A percentile compares a stretch with the other conserved stretches of the same genome.
These are phyloP conservation scores for Salicornia ramosissima DNA, from an alignment of 148 eudicot genomes.

Conservation along the genomic window DNA sequence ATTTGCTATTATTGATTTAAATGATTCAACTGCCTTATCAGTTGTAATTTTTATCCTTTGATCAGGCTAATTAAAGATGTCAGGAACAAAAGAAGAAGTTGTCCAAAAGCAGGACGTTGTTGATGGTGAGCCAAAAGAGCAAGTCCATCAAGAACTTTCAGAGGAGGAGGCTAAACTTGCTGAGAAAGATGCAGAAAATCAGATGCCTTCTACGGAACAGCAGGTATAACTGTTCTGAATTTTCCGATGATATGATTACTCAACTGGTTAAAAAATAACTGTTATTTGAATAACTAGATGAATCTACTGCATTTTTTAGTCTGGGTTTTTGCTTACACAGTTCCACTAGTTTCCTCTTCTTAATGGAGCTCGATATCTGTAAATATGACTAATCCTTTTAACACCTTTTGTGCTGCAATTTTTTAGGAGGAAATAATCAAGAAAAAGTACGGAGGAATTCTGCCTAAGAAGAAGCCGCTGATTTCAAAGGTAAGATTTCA, in stretches of 20 bases:
- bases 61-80: constrained; percentile 34
- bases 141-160: constrained; percentile 20
- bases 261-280: not conserved
- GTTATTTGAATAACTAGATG: not conserved
- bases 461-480: constrained; percentile 65
- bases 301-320: not conserved
- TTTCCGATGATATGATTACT: not conserved
- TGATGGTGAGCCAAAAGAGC: constrained; percentile 10
- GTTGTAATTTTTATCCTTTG: not conserved
- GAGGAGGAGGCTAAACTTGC: constrained; percentile 26
- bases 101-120: constrained; percentile 24
- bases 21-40: not conserved
- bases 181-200: constrained; percentile 29
- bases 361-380: not conserved
- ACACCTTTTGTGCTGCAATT: not conserved
- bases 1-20: not conserved
- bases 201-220: constrained; percentile 33
- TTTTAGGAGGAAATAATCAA: constrained; percentile 57
- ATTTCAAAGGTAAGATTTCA: constrained; percentile 57
- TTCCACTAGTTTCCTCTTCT: no score
- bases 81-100: constrained; percentile 25
- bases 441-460: constrained; percentile 88
- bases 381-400: not conserved
- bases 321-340: not conserved
- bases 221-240: constrained; percentile 34